Evolutionary conservation across 805 yeast species (phyloP).

Genomic region (Cyberlindnera meyerae): DNA sequence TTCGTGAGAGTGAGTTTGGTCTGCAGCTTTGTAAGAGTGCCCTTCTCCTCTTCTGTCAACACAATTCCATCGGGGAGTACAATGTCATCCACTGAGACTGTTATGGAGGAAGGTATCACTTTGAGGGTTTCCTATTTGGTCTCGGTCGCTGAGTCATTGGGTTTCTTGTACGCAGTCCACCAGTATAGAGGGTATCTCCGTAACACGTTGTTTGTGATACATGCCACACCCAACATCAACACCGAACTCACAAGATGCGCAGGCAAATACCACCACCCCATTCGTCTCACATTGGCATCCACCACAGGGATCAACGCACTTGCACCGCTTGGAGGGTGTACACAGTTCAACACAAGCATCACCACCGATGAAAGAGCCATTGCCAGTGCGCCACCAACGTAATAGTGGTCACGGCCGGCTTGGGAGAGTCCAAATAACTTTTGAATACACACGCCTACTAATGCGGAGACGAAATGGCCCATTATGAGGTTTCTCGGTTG

Average conservation of each 20-base stretch:
- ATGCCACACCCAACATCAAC: conserved; percentile 45
- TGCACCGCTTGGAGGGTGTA: conserved; percentile 74
- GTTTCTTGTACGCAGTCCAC: conserved; percentile 39
- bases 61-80: conserved; percentile 2
- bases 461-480: conserved; percentile 50
- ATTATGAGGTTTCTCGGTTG: conserved; percentile 57
- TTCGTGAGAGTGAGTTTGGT: too few relatives aligned
- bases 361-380: conserved; percentile 49
- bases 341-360: conserved; percentile 50
- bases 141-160: too few relatives aligned
- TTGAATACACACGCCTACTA: conserved; percentile 49
- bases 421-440: conserved; percentile 47
- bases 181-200: conserved; percentile 54
- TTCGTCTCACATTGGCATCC: conserved; percentile 37
- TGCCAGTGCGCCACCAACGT: conserved; percentile 54
- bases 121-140: too few relatives aligned
- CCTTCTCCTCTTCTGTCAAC: too few relatives aligned
- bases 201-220: conserved; percentile 48
- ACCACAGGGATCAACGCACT: conserved; percentile 54
- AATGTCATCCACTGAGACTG: conserved; percentile 2
- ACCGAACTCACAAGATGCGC: conserved; percentile 45
- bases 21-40: too few relatives aligned
- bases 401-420: conserved; percentile 42
- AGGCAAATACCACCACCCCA: conserved; percentile 68
- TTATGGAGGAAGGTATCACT: too few relatives aligned